phyloP scores from a whole-genome alignment of 2,329 filamentous ascomycete species.

The Raffaelea albimanens region DNA sequence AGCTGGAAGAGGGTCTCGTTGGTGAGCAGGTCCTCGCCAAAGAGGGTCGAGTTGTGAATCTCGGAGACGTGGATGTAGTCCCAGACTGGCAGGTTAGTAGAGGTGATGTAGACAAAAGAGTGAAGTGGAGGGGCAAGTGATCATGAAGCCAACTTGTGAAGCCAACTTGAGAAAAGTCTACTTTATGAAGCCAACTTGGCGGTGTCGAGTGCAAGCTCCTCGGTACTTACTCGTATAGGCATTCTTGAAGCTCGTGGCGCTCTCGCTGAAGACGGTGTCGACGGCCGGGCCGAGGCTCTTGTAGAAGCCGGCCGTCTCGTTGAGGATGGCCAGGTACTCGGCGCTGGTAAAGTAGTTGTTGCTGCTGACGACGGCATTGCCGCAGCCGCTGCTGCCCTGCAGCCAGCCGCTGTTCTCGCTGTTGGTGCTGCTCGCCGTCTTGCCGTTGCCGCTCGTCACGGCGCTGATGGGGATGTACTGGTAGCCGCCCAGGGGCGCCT shows the following conservation, averaged over 20 bases:
- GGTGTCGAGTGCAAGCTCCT: no score
- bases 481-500: slow-evolving; percentile 66
- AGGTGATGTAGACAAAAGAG: background rate
- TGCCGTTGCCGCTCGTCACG: slow-evolving; percentile 43
- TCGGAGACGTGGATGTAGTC: slow-evolving; percentile 50
- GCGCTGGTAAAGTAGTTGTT: slow-evolving; percentile 42
- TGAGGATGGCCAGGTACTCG: slow-evolving; percentile 33
- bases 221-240: slow-evolving; percentile 50
- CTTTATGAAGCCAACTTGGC: no score
- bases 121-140: background rate
- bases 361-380: slow-evolving; percentile 43
- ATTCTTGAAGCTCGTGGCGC: slow-evolving; percentile 44
- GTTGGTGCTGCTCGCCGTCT: slow-evolving; percentile 42
- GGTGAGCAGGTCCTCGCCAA: slow-evolving; percentile 50
- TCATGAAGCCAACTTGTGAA: no score
- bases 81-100: slow-evolving; percentile 32
- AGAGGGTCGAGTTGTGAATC: slow-evolving; percentile 53
- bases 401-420: slow-evolving; percentile 49
- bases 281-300: slow-evolving; percentile 42
- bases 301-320: slow-evolving; percentile 52
- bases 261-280: slow-evolving; percentile 38
- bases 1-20: slow-evolving; percentile 51
- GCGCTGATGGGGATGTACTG: slow-evolving; percentile 71
- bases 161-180: no score
- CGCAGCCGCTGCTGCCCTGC: slow-evolving; percentile 48